These are phyloP conservation scores for Cucurbita ficifolia DNA, from an alignment of 306 rosid genomes.

Conservation along the genomic window DNA sequence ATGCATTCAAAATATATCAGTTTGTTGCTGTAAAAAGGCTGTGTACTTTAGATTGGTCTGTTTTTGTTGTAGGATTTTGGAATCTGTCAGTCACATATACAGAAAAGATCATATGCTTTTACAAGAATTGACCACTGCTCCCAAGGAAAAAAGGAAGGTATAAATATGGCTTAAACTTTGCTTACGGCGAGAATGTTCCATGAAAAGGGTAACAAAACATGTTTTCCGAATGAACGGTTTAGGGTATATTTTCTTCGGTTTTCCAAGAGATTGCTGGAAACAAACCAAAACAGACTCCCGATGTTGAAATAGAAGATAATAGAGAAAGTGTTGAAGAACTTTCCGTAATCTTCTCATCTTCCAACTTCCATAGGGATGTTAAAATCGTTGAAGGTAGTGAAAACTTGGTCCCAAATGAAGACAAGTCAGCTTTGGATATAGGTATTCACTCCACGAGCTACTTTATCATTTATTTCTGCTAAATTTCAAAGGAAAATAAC, in stretches of 20 bases:
- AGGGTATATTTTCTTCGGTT: slow-evolving; percentile 71
- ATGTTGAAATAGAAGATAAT: slow-evolving; percentile 38
- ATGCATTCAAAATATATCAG: neutral
- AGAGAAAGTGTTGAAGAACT: slow-evolving; percentile 48
- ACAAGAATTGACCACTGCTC: slow-evolving; percentile 24
- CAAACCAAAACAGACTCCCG: slow-evolving; percentile 42
- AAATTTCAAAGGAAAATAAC: too few relatives aligned
- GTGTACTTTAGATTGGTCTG: neutral
- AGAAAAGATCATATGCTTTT: slow-evolving; percentile 29
- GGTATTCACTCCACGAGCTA: slow-evolving; percentile 20
- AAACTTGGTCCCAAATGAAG: slow-evolving; percentile 21
- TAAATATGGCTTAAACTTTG: neutral
- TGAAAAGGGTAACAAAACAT: neutral
- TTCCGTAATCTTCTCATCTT: slow-evolving; percentile 34
- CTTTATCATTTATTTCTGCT: neutral
- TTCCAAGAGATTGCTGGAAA: slow-evolving; percentile 67
- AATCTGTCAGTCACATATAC: slow-evolving; percentile 32
- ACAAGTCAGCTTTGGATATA: slow-evolving; percentile 33
- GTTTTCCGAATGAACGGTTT: neutral
- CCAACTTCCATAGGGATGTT: slow-evolving; percentile 34
- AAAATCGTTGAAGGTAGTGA: slow-evolving; percentile 24
- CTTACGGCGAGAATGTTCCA: neutral
- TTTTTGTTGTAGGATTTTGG: slow-evolving; percentile 41
- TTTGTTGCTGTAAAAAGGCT: neutral
- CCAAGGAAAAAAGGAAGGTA: slow-evolving; percentile 81